Percentiles rank a stretch among this genome's conserved stretches.
phyloP scores from a whole-genome alignment of 2,329 filamentous ascomycete genomes.

The Mycocentrospora acerina region DNA sequence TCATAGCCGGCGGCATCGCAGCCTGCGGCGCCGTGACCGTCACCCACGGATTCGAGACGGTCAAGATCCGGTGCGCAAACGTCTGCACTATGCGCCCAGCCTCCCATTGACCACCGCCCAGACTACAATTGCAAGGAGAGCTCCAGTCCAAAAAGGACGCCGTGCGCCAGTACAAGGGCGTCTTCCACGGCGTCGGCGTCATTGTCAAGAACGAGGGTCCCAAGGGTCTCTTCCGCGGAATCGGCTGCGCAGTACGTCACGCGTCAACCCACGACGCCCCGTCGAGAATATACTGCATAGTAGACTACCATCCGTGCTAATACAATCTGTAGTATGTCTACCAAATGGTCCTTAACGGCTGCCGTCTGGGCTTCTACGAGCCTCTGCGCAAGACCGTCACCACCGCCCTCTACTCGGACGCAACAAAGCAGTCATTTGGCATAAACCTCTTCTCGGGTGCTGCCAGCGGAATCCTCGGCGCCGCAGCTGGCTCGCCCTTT shows the following conservation, averaged over 20 bases:
- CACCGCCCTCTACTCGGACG: conserved; percentile 68
- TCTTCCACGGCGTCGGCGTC: conserved; percentile 85
- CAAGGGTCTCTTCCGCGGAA: conserved; percentile 80
- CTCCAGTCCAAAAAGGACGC: conserved; percentile 84
- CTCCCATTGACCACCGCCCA: conserved; percentile 42
- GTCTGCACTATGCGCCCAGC: neutral
- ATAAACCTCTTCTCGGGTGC: conserved; percentile 95
- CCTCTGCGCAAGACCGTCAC: conserved; percentile 77
- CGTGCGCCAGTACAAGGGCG: conserved; percentile 84
- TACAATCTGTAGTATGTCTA: no score
- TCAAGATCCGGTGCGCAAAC: conserved; percentile 83
- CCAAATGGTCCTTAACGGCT: conserved; percentile 94
- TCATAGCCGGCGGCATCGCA: conserved; percentile 93
- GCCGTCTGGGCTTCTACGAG: conserved; percentile 95
- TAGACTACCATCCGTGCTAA: no score
- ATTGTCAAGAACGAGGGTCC: conserved; percentile 90
- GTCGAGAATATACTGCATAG: no score
- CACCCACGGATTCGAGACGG: conserved; percentile 96
- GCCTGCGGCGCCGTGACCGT: conserved; percentile 97
- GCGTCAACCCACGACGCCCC: neutral
- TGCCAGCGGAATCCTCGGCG: conserved; percentile 83
- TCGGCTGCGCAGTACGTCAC: conserved; percentile 76
- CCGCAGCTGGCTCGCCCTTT: conserved; percentile 90
- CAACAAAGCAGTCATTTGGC: conserved; percentile 76
- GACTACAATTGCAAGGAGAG: conserved; percentile 95